Percentiles rank a stretch among this genome's conserved stretches.
These are phyloP conservation scores for Metschnikowia reukaufii DNA, from an alignment of 805 yeast species.

Conservation along the genomic window DNA sequence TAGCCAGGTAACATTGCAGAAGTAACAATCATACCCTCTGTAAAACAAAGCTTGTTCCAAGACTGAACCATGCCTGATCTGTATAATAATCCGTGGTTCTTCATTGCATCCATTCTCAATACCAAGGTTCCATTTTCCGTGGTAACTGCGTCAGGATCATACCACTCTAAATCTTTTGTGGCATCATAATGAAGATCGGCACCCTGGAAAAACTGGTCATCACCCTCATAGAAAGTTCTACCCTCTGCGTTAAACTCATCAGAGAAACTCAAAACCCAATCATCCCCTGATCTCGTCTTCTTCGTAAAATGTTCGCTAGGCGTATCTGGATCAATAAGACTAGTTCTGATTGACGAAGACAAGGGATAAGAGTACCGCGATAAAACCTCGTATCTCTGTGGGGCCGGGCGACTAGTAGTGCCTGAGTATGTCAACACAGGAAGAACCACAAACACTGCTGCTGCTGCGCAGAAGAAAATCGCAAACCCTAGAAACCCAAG, in stretches of 20 bases:
- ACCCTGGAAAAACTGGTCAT: conserved; percentile 89
- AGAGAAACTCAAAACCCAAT: conserved; percentile 80
- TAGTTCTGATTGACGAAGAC: conserved; percentile 58
- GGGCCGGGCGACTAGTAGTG: conserved; percentile 34
- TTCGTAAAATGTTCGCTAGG: conserved; percentile 53
- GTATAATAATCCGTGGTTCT: conserved; percentile 75
- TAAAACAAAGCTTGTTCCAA: conserved; percentile 89
- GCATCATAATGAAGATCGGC: conserved; percentile 83
- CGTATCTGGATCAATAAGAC: conserved; percentile 71
- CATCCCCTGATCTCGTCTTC: conserved; percentile 26
- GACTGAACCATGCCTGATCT: conserved; percentile 90
- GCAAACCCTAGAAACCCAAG: conserved; percentile 63
- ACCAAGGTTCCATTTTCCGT: conserved; percentile 72
- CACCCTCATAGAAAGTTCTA: conserved; percentile 84
- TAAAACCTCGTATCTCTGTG: conserved; percentile 44
- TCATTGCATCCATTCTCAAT: conserved; percentile 75
- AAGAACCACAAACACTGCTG: conserved; percentile 67
- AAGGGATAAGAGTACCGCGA: conserved; percentile 58
- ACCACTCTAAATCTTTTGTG: conserved; percentile 91
- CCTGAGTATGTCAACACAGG: conserved; percentile 88
- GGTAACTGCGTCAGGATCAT: conserved; percentile 84
- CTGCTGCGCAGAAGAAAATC: conserved; percentile 56
- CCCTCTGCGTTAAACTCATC: conserved; percentile 93
- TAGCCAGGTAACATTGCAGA: conserved; percentile 77
- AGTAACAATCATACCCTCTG: conserved; percentile 78